A percentile compares a stretch with the other conserved stretches of the same genome.
Conservation (phyloP, 768 basidiomycete genomes). For the Kwoniella sp. region DNA sequence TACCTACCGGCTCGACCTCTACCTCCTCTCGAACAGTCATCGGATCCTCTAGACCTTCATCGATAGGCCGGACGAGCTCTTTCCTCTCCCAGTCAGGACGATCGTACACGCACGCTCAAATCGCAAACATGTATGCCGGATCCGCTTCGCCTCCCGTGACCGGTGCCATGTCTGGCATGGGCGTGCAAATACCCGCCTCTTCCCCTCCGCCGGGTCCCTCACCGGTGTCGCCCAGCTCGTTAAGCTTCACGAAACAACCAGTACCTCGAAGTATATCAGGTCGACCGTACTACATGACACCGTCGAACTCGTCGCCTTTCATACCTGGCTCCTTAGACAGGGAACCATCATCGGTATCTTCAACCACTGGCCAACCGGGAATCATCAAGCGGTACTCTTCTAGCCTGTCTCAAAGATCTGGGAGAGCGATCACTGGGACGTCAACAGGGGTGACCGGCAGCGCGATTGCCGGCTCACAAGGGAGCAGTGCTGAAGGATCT, state of each 20-base stretch:
- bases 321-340: slow-evolving; percentile 43
- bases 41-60: slow-evolving; percentile 31
- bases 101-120: slow-evolving; percentile 52
- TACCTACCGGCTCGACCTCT: slow-evolving; percentile 1
- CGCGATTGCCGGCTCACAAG: slow-evolving; percentile 33
- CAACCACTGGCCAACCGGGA: slow-evolving; percentile 30
- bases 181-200: slow-evolving; percentile 13
- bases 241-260: slow-evolving; percentile 44
- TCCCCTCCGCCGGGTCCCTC: slow-evolving; percentile 30
- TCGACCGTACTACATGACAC: slow-evolving; percentile 31
- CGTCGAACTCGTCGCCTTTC: slow-evolving; percentile 41
- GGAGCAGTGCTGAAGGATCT: slow-evolving; percentile 42
- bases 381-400: slow-evolving; percentile 53
- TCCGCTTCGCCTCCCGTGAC: slow-evolving; percentile 37
- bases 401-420: slow-evolving; percentile 39
- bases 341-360: slow-evolving; percentile 19
- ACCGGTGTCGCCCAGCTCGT: slow-evolving; percentile 39
- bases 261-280: slow-evolving; percentile 38
- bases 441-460: slow-evolving; percentile 14
- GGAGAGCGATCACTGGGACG: slow-evolving; percentile 16
- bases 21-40: slow-evolving; percentile 18
- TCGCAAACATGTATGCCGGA: slow-evolving; percentile 40
- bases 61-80: slow-evolving; percentile 47
- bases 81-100: slow-evolving; percentile 55
- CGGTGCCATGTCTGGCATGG: slow-evolving; percentile 32